phyloP scores from a whole-genome alignment of 2,329 filamentous ascomycete genomes.

The Fusarium irregulare region DNA sequence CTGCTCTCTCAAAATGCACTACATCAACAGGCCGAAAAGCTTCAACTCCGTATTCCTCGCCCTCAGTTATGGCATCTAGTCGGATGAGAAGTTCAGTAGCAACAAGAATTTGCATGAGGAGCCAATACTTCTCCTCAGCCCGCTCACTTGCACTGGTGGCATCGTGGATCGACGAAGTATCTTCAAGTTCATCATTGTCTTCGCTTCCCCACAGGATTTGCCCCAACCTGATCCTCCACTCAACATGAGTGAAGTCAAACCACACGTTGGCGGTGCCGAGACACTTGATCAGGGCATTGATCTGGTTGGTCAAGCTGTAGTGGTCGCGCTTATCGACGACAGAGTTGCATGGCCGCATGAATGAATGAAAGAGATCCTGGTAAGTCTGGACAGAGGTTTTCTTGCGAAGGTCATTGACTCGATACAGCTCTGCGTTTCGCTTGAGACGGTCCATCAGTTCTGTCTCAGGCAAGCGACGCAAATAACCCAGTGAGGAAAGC shows the following conservation, averaged over 20 bases:
- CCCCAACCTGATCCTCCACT: conserved; percentile 79
- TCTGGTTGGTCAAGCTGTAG: conserved; percentile 75
- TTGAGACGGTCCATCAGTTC: conserved; percentile 69
- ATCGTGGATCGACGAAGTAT: conserved; percentile 63
- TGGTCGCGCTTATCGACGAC: conserved; percentile 69
- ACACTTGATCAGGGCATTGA: conserved; percentile 73
- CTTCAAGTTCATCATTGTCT: conserved; percentile 63
- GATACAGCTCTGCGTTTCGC: conserved; percentile 66
- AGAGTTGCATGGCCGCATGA: conserved; percentile 67
- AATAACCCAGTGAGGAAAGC: conserved; percentile 62
- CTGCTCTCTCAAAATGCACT: conserved; percentile 70
- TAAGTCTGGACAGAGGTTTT: conserved; percentile 68
- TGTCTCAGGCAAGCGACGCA: conserved; percentile 68
- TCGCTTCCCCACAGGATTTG: conserved; percentile 75
- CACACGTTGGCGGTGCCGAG: conserved; percentile 74
- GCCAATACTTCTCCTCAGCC: conserved; percentile 73
- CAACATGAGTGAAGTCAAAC: conserved; percentile 79
- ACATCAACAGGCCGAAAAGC: conserved; percentile 67
- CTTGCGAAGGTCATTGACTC: conserved; percentile 63
- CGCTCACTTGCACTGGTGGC: conserved; percentile 62
- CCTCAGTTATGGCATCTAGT: conserved; percentile 71
- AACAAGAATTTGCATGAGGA: conserved; percentile 73
- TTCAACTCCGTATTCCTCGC: conserved; percentile 65
- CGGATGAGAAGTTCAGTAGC: conserved; percentile 74
- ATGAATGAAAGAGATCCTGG: conserved; percentile 69